Conservation (phyloP, 306 rosid genomes). For the Vigna reflexopilosa region DNA sequence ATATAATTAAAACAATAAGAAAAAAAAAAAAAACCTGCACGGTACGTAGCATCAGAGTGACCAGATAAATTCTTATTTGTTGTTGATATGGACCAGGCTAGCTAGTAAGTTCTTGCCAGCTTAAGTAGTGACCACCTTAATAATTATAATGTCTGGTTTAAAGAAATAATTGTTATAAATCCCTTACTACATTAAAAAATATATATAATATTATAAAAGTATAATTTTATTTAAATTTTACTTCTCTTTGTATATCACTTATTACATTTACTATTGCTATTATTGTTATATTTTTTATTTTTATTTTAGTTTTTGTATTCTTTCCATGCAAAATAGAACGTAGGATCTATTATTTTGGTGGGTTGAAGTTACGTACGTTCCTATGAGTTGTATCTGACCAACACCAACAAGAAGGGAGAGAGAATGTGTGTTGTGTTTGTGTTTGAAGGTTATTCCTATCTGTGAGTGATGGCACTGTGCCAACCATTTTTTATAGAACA, state of each 20-base stretch:
- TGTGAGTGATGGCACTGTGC: conserved; percentile 37
- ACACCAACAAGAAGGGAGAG: conserved; percentile 42
- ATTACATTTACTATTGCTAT: not conserved
- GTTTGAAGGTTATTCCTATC: conserved; percentile 1
- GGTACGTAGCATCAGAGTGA: not conserved
- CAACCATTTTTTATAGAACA: conserved; percentile 31
- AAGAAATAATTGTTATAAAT: not conserved
- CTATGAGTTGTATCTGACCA: conserved; percentile 55
- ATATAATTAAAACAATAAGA: not conserved
- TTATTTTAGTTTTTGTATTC: not conserved
- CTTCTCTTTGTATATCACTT: no score
- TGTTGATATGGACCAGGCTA: conserved; percentile 40
- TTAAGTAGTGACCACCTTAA: conserved; percentile 23
- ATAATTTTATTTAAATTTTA: not conserved
- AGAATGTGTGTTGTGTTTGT: not conserved
- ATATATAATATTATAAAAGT: not conserved
- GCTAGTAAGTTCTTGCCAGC: conserved; percentile 46
- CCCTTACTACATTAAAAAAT: not conserved
- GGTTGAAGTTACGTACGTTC: conserved; percentile 42
- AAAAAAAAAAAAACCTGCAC: not conserved
- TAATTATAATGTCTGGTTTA: not conserved
- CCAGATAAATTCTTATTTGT: not conserved
- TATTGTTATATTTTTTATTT: not conserved
- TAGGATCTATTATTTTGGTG: not conserved
- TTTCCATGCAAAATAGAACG: not conserved